Conservation (phyloP, 2,329 filamentous ascomycete species). For the Ophiosphaerella korrae region DNA sequence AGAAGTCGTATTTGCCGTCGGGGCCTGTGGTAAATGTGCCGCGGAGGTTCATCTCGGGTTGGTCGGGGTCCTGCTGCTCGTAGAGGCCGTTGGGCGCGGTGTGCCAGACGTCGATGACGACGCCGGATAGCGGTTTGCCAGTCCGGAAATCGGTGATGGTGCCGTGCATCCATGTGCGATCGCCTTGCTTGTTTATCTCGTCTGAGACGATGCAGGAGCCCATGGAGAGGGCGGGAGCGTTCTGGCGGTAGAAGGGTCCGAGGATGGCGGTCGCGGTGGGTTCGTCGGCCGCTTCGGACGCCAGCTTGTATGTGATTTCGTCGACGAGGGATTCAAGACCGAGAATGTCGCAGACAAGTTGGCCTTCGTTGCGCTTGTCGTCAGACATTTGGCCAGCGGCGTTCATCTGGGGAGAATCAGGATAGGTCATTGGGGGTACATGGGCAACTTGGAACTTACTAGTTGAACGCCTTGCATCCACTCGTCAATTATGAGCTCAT, state of each 20-base stretch:
- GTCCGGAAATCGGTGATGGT: constrained; percentile 62
- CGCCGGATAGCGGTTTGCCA: constrained; percentile 67
- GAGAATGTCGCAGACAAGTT: constrained; percentile 63
- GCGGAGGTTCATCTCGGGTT: constrained; percentile 74
- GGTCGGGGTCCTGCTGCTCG: constrained; percentile 74
- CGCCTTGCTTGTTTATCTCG: constrained; percentile 50
- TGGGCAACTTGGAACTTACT: constrained; percentile 44
- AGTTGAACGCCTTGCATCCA: constrained; percentile 77
- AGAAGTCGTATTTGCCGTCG: constrained; percentile 64
- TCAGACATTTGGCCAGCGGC: constrained; percentile 67
- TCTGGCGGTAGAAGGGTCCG: constrained; percentile 80
- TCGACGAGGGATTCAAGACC: constrained; percentile 70
- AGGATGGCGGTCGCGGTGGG: constrained; percentile 79
- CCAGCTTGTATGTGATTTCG: constrained; percentile 75
- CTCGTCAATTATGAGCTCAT: constrained; percentile 78
- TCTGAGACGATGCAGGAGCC: constrained; percentile 68
- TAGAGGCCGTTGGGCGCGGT: constrained; percentile 71
- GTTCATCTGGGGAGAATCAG: constrained; percentile 53
- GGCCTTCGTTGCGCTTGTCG: constrained; percentile 66
- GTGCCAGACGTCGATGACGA: constrained; percentile 79
- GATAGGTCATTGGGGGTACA: constrained; percentile 3
- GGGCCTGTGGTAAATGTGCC: constrained; percentile 72
- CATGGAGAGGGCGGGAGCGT: constrained; percentile 72
- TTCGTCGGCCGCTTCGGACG: constrained; percentile 54
- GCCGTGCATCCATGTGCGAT: constrained; percentile 70